phyloP scores from a whole-genome alignment of 1,284 basidiomycete genomes.

The Porodaedalea pini region DNA sequence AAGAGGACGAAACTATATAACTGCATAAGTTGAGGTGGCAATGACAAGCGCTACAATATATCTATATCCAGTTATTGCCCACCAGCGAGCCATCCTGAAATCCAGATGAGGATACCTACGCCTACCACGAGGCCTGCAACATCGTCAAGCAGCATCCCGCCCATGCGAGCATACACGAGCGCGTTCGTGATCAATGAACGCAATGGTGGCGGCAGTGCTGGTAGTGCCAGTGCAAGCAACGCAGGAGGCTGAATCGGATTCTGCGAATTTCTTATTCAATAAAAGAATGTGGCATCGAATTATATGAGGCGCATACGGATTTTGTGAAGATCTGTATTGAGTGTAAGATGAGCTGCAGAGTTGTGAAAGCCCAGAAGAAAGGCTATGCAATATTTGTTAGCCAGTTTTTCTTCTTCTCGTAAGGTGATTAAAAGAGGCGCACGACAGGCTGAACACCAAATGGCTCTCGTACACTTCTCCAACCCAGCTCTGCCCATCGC shows the following conservation, averaged over 20 bases:
- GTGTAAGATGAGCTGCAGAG: constrained; percentile 63
- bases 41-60: too few species aligned
- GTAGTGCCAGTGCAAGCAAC: constrained; percentile 55
- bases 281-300: constrained; percentile 7
- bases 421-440: too few species aligned
- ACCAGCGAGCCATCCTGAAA: constrained; percentile 45
- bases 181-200: constrained; percentile 56
- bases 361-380: constrained; percentile 76
- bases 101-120: constrained; percentile 56
- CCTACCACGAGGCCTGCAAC: constrained; percentile 62
- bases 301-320: constrained; percentile 46
- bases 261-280: constrained; percentile 34
- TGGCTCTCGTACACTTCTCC: constrained; percentile 25
- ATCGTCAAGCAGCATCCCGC: constrained; percentile 61
- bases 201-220: constrained; percentile 62
- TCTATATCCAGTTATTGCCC: too few species aligned
- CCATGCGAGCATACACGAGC: constrained; percentile 65
- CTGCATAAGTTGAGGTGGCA: neutral
- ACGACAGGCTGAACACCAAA: constrained; percentile 57
- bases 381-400: constrained; percentile 41
- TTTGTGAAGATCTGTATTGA: constrained; percentile 66
- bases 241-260: constrained; percentile 56
- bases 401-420: too few species aligned
- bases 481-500: constrained; percentile 55
- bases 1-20: neutral